A percentile compares a stretch with the other conserved stretches of the same genome.
These are phyloP conservation scores for Fusarium nygamai DNA, from an alignment of 2,329 filamentous ascomycete genomes.

Conservation along the genomic window DNA sequence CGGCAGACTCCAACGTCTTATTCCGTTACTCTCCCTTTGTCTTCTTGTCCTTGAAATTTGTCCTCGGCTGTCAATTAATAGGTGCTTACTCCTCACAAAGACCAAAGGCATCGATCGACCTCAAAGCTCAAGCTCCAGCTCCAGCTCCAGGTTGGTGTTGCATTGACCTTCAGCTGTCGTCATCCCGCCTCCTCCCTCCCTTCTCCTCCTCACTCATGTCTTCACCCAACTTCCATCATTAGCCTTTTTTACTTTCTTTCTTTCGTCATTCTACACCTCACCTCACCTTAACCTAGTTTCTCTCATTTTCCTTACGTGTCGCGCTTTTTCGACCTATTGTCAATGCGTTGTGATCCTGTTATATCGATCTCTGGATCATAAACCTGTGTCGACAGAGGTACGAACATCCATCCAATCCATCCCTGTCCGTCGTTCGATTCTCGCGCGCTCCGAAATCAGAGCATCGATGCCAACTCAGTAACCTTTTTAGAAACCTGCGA, in stretches of 20 bases:
- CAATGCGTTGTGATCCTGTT: constrained; percentile 11
- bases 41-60: not conserved
- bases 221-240: not conserved
- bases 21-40: constrained; percentile 11
- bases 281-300: not conserved
- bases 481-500: constrained; percentile 3
- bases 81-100: not conserved
- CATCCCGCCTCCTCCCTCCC: constrained; percentile 20
- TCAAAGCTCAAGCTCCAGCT: not conserved
- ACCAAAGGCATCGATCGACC: not conserved
- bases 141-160: constrained; percentile 9
- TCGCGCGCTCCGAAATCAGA: constrained; percentile 12
- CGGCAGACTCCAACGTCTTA: constrained; percentile 8
- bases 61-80: not conserved
- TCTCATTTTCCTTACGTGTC: not conserved
- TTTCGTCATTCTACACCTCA: constrained; percentile 9
- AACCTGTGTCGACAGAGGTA: constrained; percentile 7
- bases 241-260: not conserved
- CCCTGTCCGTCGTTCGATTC: constrained; percentile 40
- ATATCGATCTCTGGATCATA: constrained; percentile 5
- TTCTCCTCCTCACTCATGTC: constrained; percentile 1
- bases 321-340: not conserved
- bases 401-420: constrained; percentile 15
- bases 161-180: constrained; percentile 19
- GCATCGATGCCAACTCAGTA: constrained; percentile 18